These are phyloP conservation scores for Oryza meridionalis DNA, from an alignment of 176 grass and related monocot genomes.

Conservation along the genomic window DNA sequence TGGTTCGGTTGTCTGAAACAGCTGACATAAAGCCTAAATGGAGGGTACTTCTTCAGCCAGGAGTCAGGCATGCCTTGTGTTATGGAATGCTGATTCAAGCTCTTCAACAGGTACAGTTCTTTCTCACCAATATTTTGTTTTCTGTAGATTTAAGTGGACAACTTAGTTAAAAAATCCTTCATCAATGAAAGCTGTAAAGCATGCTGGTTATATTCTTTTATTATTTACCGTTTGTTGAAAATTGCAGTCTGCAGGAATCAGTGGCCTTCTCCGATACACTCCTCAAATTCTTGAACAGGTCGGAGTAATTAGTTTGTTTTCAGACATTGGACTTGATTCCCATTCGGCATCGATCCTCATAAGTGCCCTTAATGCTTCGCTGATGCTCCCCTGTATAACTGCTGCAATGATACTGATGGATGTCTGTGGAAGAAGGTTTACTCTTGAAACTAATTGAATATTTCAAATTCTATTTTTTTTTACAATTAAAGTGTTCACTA, in stretches of 20 bases:
- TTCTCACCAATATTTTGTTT: not conserved
- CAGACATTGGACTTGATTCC: constrained; percentile 63
- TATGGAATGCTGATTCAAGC: constrained; percentile 78
- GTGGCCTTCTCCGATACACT: constrained; percentile 72
- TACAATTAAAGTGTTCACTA: not conserved
- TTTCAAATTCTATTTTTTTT: constrained; percentile 1
- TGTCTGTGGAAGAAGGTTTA: constrained; percentile 78
- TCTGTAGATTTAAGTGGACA: not conserved
- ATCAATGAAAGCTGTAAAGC: not conserved
- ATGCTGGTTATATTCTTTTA: constrained; percentile 16
- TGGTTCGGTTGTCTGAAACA: constrained; percentile 67
- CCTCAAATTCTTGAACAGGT: constrained; percentile 82
- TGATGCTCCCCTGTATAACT: constrained; percentile 86
- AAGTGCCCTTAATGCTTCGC: constrained; percentile 68
- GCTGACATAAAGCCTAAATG: constrained; percentile 60
- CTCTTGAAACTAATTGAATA: not conserved
- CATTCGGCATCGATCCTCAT: constrained; percentile 83
- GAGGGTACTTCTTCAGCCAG: constrained; percentile 73
- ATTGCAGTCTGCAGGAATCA: constrained; percentile 86
- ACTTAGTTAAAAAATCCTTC: constrained; percentile 14
- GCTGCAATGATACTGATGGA: constrained; percentile 90
- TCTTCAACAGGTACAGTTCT: constrained; percentile 78
- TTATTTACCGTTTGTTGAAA: constrained; percentile 15
- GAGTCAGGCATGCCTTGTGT: constrained; percentile 70
- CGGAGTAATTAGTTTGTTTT: constrained; percentile 65